Evolutionary conservation across 2,329 filamentous ascomycete genomes (phyloP), one percentile per base, ranked within the genome.

Genomic region (Aotearoamyces nothofagi): DNA sequence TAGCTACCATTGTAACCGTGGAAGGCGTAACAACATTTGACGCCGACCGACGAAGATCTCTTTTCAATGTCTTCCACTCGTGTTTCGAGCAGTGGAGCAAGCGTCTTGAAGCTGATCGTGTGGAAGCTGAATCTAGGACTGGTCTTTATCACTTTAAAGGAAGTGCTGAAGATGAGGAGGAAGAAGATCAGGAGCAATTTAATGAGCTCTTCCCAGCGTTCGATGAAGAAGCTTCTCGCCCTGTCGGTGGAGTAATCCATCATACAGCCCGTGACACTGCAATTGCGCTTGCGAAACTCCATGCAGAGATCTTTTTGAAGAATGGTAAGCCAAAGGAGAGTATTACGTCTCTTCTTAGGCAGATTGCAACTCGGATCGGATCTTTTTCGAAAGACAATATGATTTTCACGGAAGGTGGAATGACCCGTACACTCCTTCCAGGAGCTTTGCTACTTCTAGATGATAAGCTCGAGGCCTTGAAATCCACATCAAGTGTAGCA

Each of bases 121-220:
- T 75, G 42, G 69, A 79, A 26, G 73, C 79, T 40, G 76, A 79
- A 11, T 66, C 69, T 15, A 80, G 78, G 36, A 71, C 69, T 4
- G 84, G 79, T 37, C 54, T 92, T 22, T 98, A 92, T 52, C 76
- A 74, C 12, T 94, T 90, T 55, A 71, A 73, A 37, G 87, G 86
- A 17, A 76, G 73, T 22, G 57, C 69, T 22, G 78, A 86, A 35
- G 76, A 86, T 26, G 72, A 81, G 38, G 78, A 92, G 32, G 76
- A 79, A 41, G 60, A 69, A 7, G 71, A 83, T 29, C 67, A 77
- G 37, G 68, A 78, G 31, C 80, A 90, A 38, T 76, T 93, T 39
- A 65, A 75, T 12, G 67, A 78, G 38, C 58, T 96, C 5, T 96
- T 96, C 56, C 87, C 87, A 2, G 69, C 67, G 4, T 92, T 73